Evolutionary conservation across 805 yeast species (phyloP).

Genomic region (Maudiozyma saulgeensis): DNA sequence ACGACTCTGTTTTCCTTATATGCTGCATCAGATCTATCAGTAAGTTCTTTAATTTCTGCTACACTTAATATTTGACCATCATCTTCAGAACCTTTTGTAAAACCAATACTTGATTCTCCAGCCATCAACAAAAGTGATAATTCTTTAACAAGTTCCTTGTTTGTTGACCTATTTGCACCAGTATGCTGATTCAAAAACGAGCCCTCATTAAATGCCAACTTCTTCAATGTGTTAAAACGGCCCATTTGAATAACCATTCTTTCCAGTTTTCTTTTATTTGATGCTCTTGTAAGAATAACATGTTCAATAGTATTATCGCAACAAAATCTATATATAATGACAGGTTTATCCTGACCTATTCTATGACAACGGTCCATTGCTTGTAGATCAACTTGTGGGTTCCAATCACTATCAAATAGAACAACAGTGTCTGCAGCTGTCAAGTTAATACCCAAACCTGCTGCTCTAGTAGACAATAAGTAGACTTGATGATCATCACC

Average conservation of each 20-base stretch:
- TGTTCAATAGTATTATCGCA: constrained; percentile 78
- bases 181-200: constrained; percentile 16
- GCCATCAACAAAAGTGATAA: constrained; percentile 34
- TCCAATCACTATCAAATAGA: constrained; percentile 90
- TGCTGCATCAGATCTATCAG: constrained; percentile 39
- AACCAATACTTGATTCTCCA: constrained; percentile 32
- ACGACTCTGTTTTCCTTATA: constrained; percentile 27
- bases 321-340: constrained; percentile 68
- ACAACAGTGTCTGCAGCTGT: constrained; percentile 85
- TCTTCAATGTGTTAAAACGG: constrained; percentile 37
- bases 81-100: constrained; percentile 13
- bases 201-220: constrained; percentile 28
- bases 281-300: constrained; percentile 66
- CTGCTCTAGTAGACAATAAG: constrained; percentile 82
- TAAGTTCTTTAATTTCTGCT: constrained; percentile 40
- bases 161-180: constrained; percentile 17
- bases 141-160: constrained; percentile 31
- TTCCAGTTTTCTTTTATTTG: constrained; percentile 70
- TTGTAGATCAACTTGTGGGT: constrained; percentile 92
- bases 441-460: constrained; percentile 86
- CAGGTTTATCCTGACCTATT: constrained; percentile 83
- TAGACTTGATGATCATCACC: constrained; percentile 41
- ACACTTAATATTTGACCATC: constrained; percentile 26
- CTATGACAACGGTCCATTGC: constrained; percentile 95
- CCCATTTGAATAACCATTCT: constrained; percentile 65